Percentiles rank a stretch among this genome's conserved stretches.
phyloP scores from a whole-genome alignment of 1,139 yeast species.

The Candida smagusa region DNA sequence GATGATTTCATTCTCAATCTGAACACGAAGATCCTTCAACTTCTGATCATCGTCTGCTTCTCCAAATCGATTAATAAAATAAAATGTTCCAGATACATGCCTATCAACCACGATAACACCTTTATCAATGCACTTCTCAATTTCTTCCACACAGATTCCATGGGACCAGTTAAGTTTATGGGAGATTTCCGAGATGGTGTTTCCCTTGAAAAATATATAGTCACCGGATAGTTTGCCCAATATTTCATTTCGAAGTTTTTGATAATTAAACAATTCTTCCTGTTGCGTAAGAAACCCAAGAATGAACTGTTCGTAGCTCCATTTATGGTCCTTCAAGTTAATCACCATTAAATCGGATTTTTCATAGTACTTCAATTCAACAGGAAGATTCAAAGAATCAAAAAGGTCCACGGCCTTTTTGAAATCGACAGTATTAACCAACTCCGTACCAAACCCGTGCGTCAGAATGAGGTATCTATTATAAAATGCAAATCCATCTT shows the following conservation, averaged over 20 bases:
- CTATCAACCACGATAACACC: slow-evolving; percentile 68
- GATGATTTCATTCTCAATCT: slow-evolving; percentile 15
- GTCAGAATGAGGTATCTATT: slow-evolving; percentile 34
- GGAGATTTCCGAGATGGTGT: slow-evolving; percentile 37
- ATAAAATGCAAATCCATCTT: slow-evolving; percentile 42
- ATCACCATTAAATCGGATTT: slow-evolving; percentile 36
- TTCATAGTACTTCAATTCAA: slow-evolving; percentile 28
- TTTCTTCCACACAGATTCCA: slow-evolving; percentile 64
- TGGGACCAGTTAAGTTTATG: slow-evolving; percentile 58
- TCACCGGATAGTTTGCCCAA: slow-evolving; percentile 18
- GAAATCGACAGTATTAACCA: slow-evolving; percentile 32
- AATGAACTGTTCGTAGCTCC: slow-evolving; percentile 24
- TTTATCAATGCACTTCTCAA: slow-evolving; percentile 54
- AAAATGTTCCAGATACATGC: slow-evolving; percentile 56
- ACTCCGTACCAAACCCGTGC: slow-evolving; percentile 42
- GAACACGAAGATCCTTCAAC: slow-evolving; percentile 5
- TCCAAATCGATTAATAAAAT: slow-evolving; percentile 31
- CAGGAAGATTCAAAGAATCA: slow-evolving; percentile 32
- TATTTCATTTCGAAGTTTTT: slow-evolving; percentile 22
- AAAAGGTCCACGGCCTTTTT: slow-evolving; percentile 29
- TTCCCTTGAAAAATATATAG: slow-evolving; percentile 29
- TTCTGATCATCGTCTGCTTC: slow-evolving; percentile 10
- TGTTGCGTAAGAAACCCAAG: slow-evolving; percentile 20
- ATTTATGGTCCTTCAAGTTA: slow-evolving; percentile 20
- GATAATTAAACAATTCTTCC: slow-evolving; percentile 24